phyloP scores from a whole-genome alignment of 129 eudicot species.

The Gnaphalium uliginosum region DNA sequence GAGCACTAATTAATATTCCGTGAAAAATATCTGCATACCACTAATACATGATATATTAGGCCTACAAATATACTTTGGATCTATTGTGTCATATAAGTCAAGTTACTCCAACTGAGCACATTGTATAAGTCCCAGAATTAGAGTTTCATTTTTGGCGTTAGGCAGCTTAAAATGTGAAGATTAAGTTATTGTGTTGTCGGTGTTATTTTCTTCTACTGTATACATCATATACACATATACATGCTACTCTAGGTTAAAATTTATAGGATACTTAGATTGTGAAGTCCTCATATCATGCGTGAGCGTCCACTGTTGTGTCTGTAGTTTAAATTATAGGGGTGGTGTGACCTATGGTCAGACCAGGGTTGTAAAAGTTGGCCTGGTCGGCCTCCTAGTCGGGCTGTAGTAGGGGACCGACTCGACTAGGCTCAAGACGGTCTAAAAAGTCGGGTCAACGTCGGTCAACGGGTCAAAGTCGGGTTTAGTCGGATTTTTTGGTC shows the following conservation, averaged over 20 bases:
- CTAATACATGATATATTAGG: not conserved
- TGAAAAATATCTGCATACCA: not conserved
- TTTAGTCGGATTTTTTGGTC: no score
- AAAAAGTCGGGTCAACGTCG: no score
- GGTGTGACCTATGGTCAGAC: not conserved
- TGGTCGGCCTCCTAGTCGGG: no score
- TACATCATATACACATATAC: not conserved
- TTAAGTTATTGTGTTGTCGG: not conserved
- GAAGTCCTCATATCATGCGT: not conserved
- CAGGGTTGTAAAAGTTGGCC: no score
- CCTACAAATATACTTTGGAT: not conserved
- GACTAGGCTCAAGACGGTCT: no score
- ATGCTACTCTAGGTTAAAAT: not conserved
- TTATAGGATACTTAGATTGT: not conserved
- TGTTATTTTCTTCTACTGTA: not conserved
- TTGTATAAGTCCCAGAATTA: not conserved
- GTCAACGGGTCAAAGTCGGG: no score
- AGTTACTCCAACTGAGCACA: not conserved
- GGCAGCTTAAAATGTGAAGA: not conserved
- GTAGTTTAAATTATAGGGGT: no score
- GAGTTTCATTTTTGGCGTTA: not conserved
- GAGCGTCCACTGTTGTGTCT: not conserved
- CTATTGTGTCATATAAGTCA: not conserved
- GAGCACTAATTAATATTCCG: no score
- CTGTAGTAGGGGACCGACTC: no score